Conservation (phyloP, 2,329 filamentous ascomycete genomes). For the Biscogniauxia marginata region DNA sequence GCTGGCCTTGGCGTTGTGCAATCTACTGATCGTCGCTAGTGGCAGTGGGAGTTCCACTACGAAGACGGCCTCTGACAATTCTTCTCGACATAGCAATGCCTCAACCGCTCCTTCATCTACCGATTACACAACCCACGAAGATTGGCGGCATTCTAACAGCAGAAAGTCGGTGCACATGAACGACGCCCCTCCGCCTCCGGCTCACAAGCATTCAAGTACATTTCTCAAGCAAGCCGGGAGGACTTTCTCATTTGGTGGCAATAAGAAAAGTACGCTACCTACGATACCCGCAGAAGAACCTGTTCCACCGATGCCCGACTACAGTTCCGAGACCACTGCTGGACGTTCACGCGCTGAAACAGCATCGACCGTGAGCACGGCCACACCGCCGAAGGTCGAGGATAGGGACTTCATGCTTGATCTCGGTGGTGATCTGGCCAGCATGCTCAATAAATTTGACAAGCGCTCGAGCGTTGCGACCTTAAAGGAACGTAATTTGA, state of each 20-base stretch:
- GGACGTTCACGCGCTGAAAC: slow-evolving; percentile 50
- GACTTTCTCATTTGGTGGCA: slow-evolving; percentile 59
- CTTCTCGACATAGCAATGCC: slow-evolving; percentile 60
- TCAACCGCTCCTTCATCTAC: slow-evolving; percentile 62
- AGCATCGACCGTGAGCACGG: slow-evolving; percentile 52
- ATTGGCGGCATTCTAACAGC: slow-evolving; percentile 37
- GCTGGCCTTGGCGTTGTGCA: slow-evolving; percentile 36
- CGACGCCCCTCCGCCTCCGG: slow-evolving; percentile 40
- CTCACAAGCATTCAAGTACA: slow-evolving; percentile 49
- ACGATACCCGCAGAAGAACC: slow-evolving; percentile 38
- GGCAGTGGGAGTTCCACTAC: slow-evolving; percentile 61
- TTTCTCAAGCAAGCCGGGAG: slow-evolving; percentile 57
- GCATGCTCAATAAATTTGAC: slow-evolving; percentile 55
- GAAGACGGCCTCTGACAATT: slow-evolving; percentile 59
- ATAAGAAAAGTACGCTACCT: slow-evolving; percentile 46
- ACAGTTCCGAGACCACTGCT: slow-evolving; percentile 28
- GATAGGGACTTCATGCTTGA: slow-evolving; percentile 48
- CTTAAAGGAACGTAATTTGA: slow-evolving; percentile 46
- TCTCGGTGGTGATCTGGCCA: slow-evolving; percentile 57
- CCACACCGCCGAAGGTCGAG: slow-evolving; percentile 50
- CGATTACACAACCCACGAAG: slow-evolving; percentile 42
- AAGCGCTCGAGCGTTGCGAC: slow-evolving; percentile 46
- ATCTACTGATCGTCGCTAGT: slow-evolving; percentile 39
- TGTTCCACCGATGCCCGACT: slow-evolving; percentile 38
- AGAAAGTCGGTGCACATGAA: slow-evolving; percentile 38